Evolutionary conservation across 306 rosid genomes (phyloP).

Genomic region (Pachyrhizus erosus): DNA sequence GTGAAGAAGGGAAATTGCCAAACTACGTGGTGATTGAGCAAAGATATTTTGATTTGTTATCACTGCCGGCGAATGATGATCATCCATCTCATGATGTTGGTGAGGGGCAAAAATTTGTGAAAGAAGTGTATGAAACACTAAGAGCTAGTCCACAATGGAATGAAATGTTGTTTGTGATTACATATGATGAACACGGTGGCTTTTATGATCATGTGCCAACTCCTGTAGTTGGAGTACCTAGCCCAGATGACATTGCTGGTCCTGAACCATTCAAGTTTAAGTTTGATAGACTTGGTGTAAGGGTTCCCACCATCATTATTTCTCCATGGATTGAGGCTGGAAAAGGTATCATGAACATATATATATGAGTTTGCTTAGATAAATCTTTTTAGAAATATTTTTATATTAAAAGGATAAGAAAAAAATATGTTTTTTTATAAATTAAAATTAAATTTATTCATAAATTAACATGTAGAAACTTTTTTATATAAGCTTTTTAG

Average conservation of each 20-base stretch:
- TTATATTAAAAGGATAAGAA: too few species aligned
- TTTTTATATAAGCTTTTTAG: too few species aligned
- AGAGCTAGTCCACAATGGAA: conserved; percentile 85
- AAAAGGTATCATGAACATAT: conserved; percentile 50
- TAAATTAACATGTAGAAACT: too few species aligned
- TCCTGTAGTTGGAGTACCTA: conserved; percentile 35
- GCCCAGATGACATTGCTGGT: conserved; percentile 33
- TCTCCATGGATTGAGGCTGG: conserved; percentile 56
- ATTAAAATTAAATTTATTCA: too few species aligned
- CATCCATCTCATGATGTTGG: conserved; percentile 83
- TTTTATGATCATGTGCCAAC: conserved; percentile 67
- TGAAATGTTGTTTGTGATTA: conserved; percentile 65
- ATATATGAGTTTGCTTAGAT: too few species aligned
- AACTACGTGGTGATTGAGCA: conserved; percentile 85
- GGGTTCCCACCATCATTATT: conserved; percentile 42
- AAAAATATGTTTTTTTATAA: too few species aligned
- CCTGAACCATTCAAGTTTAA: conserved; percentile 53
- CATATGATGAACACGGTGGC: conserved; percentile 85
- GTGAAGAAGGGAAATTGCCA: conserved; percentile 74
- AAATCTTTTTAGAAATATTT: too few species aligned
- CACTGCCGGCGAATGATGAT: conserved; percentile 69
- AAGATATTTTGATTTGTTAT: conserved; percentile 58
- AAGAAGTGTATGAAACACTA: too few species aligned
- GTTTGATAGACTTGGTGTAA: conserved; percentile 44
- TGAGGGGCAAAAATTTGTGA: conserved; percentile 82